Conservation (phyloP, 495 filamentous ascomycete genomes). For the Aspergillus mulundensis region DNA sequence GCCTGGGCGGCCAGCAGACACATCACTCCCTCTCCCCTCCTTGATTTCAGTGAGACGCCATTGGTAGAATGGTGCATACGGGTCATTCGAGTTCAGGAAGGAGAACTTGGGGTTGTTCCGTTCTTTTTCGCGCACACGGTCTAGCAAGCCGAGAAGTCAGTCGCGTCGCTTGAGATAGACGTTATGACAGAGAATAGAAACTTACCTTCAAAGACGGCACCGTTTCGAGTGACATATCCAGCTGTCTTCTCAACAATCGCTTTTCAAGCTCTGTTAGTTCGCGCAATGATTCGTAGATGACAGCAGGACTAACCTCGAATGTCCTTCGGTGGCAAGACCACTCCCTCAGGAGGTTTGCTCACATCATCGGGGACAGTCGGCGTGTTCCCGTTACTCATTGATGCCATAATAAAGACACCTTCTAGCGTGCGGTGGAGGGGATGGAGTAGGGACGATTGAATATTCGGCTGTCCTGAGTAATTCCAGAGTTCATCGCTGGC, state of each 20-base stretch:
- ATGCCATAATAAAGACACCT: conserved; percentile 43
- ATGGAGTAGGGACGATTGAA: not conserved
- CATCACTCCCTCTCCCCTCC: conserved; percentile 72
- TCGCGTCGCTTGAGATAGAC: not conserved
- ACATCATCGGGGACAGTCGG: conserved; percentile 46
- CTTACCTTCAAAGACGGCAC: conserved; percentile 72
- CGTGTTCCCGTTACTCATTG: conserved; percentile 56
- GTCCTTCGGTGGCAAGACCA: conserved; percentile 81
- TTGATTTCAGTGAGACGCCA: conserved; percentile 87
- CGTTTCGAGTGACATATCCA: conserved; percentile 82
- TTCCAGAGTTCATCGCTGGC: not conserved
- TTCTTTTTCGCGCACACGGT: conserved; percentile 83
- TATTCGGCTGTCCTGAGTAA: not conserved
- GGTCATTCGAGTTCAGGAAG: conserved; percentile 75
- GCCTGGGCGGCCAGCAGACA: conserved; percentile 71
- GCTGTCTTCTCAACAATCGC: conserved; percentile 92
- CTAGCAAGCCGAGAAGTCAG: conserved; percentile 27
- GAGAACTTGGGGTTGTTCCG: conserved; percentile 85
- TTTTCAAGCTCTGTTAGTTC: conserved; percentile 21
- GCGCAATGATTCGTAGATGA: not conserved
- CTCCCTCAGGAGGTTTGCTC: conserved; percentile 73
- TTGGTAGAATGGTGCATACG: conserved; percentile 82
- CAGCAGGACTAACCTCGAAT: conserved; percentile 55
- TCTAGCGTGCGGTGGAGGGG: not conserved
- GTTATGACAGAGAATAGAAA: not conserved